phyloP scores from a whole-genome alignment of 2,329 filamentous ascomycete genomes.

The Rutstroemia sp. region DNA sequence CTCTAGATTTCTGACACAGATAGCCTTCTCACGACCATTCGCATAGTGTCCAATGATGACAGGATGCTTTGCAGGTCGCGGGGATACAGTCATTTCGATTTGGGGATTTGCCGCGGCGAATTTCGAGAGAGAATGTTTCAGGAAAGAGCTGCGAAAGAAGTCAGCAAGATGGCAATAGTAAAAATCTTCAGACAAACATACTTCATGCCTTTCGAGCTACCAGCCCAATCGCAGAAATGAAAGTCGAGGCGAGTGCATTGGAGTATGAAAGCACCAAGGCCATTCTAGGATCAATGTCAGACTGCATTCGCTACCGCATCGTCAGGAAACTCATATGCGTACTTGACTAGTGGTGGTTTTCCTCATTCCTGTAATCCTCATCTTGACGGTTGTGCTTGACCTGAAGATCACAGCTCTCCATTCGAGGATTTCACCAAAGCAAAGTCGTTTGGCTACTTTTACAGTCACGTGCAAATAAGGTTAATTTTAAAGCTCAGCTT shows the following conservation, averaged over 20 bases:
- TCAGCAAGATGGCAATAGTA: not conserved
- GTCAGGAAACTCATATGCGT: slow-evolving; percentile 18
- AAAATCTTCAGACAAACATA: slow-evolving; percentile 36
- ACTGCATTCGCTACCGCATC: not conserved
- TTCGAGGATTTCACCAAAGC: too few species aligned
- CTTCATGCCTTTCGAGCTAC: slow-evolving; percentile 94
- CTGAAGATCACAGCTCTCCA: too few species aligned
- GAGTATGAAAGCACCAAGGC: slow-evolving; percentile 91
- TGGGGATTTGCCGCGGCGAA: slow-evolving; percentile 80
- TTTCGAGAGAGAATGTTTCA: slow-evolving; percentile 64
- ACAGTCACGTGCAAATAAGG: too few species aligned
- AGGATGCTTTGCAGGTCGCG: slow-evolving; percentile 82
- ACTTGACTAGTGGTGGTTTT: slow-evolving; percentile 48
- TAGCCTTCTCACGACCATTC: slow-evolving; percentile 76
- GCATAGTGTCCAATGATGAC: slow-evolving; percentile 86
- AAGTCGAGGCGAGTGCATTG: slow-evolving; percentile 96
- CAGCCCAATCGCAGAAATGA: slow-evolving; percentile 95
- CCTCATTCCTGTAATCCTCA: slow-evolving; percentile 49
- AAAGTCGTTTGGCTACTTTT: too few species aligned
- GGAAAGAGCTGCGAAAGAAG: slow-evolving; percentile 56
- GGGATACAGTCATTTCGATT: slow-evolving; percentile 87
- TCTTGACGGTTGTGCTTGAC: slow-evolving; percentile 13
- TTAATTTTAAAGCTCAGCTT: slow-evolving; percentile 2
- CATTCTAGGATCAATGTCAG: slow-evolving; percentile 59
- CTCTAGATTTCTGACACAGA: slow-evolving; percentile 84